Evolutionary conservation across 2,329 filamentous ascomycete species (phyloP).

Genomic region (Aureobasidium sp.): DNA sequence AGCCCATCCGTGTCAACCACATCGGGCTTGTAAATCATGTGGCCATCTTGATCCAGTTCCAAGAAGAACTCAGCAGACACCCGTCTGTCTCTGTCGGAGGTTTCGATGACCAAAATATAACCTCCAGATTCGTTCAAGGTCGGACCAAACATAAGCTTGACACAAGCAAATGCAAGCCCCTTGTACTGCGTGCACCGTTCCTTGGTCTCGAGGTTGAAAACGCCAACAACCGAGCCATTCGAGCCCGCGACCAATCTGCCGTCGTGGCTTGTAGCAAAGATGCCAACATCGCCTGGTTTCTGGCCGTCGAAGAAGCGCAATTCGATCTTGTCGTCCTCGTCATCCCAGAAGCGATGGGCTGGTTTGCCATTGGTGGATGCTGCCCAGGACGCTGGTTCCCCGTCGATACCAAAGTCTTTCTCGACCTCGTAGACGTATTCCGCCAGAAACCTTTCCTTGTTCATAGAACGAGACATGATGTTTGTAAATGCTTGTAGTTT

Average conservation of each 20-base stretch:
- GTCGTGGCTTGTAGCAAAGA: neutral
- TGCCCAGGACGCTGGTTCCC: neutral
- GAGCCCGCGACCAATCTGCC: neutral
- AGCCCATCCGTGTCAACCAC: neutral
- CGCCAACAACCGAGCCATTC: neutral
- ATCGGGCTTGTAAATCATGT: neutral
- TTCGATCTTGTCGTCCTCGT: neutral
- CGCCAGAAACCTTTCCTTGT: neutral
- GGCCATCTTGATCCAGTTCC: neutral
- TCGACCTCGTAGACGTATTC: neutral
- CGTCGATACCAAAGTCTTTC: neutral
- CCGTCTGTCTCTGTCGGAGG: neutral
- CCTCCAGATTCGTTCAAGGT: neutral
- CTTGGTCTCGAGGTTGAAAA: neutral
- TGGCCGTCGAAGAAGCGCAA: neutral
- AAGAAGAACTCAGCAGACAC: neutral
- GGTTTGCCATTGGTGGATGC: neutral
- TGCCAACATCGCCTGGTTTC: neutral
- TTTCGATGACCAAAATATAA: neutral
- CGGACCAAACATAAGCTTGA: neutral
- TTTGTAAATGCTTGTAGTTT: neutral
- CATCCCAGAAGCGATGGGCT: neutral
- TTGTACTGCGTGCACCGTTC: neutral
- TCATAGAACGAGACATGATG: neutral
- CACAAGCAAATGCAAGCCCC: neutral